Evolutionary conservation across 164 flowering plant genomes (phyloP), one percentile per base, ranked within the genome.

Genomic region (Cinnamomum chago): DNA sequence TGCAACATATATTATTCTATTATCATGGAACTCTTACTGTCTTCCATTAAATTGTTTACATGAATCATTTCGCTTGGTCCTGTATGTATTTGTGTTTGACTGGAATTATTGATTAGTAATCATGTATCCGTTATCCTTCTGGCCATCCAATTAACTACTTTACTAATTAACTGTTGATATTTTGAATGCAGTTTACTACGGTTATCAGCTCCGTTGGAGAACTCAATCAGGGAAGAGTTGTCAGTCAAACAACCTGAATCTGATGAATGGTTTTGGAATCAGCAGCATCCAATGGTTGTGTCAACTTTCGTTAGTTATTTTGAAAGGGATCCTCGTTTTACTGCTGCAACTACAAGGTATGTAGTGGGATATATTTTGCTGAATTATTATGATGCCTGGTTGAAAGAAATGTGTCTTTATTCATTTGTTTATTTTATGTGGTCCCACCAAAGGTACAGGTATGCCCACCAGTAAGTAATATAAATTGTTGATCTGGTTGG

Each of bases 251-350:
- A 88, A 75, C 92, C 95, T 62, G 93, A 86, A 78, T 88, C 83
- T 77, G 85, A 82, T 83, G 94, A 93, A 30, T 93, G 97, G 98
- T 92, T 95, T 85, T 95, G 95, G 94, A 86, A 94, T 68, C 86
- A 95, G 80, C 95, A 93, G 85, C 83, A 88, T 62, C 99, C 96
- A 24, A 68, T 76, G 27, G 93, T 82, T 79, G 91, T 92, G 76
- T 76, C 88, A 67, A 86, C 90, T 69, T 93, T 93, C 83, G 85
- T 95, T 30, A 83, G 86, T 82, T 82, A 85, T 76, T 88, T 95
- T 80, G 99, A 95, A 74, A 86, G 83, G 76, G 95, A 92, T 67
- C 79, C 85, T 51, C 88, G 86, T 60, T 92, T 88, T 81, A 30
- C 85, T 79, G 90, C 92, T 81, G 92, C 96, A 64, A 88, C 90